Evolutionary conservation across 805 yeast genomes (phyloP).

Genomic region (Saturnispora serradocipensis): DNA sequence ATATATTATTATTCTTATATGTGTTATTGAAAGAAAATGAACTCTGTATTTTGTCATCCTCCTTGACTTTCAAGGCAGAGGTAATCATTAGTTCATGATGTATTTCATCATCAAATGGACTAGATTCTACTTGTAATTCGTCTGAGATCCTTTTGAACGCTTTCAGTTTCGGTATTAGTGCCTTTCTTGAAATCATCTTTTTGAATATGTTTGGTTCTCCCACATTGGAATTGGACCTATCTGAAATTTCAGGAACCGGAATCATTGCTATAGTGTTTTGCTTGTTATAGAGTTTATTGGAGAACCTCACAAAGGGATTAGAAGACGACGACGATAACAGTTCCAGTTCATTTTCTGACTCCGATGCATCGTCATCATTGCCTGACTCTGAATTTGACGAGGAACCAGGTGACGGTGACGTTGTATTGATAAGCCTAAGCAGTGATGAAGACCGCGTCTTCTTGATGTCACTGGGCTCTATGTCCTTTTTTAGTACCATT

Average conservation of each 20-base stretch:
- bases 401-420: constrained; percentile 1
- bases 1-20: neutral
- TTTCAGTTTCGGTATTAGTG: constrained; percentile 27
- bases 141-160: constrained; percentile 28
- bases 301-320: neutral
- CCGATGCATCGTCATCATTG: neutral
- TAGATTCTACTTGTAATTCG: constrained; percentile 27
- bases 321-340: neutral
- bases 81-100: constrained; percentile 29
- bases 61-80: constrained; percentile 22
- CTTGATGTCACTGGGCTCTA: neutral
- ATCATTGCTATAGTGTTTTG: neutral
- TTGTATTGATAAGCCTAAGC: constrained; percentile 2
- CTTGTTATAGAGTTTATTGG: neutral
- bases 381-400: neutral
- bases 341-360: neutral
- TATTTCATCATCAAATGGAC: constrained; percentile 29
- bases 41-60: neutral
- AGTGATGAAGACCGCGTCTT: constrained; percentile 10
- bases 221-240: neutral
- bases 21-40: neutral
- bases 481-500: neutral
- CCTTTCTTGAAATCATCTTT: constrained; percentile 22
- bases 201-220: constrained; percentile 20
- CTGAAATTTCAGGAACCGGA: neutral